Conservation (phyloP, 305 asterid genomes). For the Fraxinus sp. region DNA sequence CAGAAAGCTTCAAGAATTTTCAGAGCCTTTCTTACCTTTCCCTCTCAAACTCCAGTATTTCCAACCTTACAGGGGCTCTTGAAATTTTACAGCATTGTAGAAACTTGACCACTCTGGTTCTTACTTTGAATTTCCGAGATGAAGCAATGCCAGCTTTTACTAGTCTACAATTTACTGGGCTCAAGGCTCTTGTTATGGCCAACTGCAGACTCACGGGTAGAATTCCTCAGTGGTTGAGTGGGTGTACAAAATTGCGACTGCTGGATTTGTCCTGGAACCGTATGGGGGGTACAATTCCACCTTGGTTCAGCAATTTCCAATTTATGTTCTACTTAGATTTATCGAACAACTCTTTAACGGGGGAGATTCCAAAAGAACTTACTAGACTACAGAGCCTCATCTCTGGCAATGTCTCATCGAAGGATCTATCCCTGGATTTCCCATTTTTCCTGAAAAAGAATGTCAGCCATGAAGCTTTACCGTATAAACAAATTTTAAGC, state of each 20-base stretch:
- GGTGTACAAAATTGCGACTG: constrained; percentile 43
- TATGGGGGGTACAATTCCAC: constrained; percentile 53
- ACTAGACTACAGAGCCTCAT: constrained; percentile 50
- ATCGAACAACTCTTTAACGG: constrained; percentile 63
- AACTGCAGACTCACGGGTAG: constrained; percentile 65
- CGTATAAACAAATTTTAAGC: constrained; percentile 49
- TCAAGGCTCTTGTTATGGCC: constrained; percentile 59
- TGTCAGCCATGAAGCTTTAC: constrained; percentile 30
- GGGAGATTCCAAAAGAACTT: constrained; percentile 59
- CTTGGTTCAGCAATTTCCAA: constrained; percentile 59
- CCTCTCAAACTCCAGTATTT: constrained; percentile 56
- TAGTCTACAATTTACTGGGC: constrained; percentile 42
- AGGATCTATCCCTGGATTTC: constrained; percentile 49
- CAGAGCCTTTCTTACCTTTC: constrained; percentile 52
- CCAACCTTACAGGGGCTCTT: constrained; percentile 50
- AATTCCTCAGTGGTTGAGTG: constrained; percentile 63
- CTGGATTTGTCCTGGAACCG: constrained; percentile 76
- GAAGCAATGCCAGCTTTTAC: constrained; percentile 53
- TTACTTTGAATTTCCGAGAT: constrained; percentile 49
- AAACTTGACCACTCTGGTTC: constrained; percentile 64
- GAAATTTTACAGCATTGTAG: constrained; percentile 55
- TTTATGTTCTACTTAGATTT: constrained; percentile 70
- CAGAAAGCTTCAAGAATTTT: constrained; percentile 64
- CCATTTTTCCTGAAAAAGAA: constrained; percentile 58
- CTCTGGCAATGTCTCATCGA: constrained; percentile 32